Evolutionary conservation across 495 filamentous ascomycete species (phyloP).

Genomic region (Aspergillus steynii): DNA sequence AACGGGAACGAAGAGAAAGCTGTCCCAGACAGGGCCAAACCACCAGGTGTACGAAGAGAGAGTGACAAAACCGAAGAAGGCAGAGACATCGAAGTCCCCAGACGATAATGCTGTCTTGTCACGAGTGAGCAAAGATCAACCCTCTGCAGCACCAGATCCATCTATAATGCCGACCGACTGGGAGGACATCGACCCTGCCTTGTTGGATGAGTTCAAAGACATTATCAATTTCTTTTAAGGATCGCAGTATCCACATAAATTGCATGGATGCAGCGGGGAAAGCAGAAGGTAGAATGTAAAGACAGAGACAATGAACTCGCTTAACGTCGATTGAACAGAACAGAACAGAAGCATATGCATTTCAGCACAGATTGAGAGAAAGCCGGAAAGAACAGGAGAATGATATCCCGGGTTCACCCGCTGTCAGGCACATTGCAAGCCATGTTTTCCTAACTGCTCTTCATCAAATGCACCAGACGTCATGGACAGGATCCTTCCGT

Average conservation of each 20-base stretch:
- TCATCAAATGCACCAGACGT: neutral
- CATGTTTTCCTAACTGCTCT: no score
- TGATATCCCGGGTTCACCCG: no score
- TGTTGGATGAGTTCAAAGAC: conserved; percentile 41
- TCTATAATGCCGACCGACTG: conserved; percentile 22
- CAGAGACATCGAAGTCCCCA: neutral
- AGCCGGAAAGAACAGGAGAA: no score
- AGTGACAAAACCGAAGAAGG: neutral
- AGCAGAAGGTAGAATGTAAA: neutral
- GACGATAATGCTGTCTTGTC: neutral
- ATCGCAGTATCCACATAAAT: neutral
- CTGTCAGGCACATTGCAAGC: no score
- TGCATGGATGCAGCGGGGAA: neutral
- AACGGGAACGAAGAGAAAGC: conserved; percentile 5
- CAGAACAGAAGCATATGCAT: neutral
- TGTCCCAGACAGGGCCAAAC: neutral
- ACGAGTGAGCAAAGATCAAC: neutral
- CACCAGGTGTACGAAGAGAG: neutral
- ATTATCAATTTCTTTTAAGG: conserved; percentile 38
- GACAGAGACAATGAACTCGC: neutral
- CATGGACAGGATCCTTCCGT: neutral
- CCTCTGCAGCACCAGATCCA: neutral
- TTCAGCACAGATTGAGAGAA: neutral
- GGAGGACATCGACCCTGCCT: conserved; percentile 36
- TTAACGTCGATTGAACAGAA: neutral